Evolutionary conservation across 2,329 filamentous ascomycete genomes (phyloP), one percentile per base, ranked within the genome.

Genomic region (Pseudocercospora fuligena): DNA sequence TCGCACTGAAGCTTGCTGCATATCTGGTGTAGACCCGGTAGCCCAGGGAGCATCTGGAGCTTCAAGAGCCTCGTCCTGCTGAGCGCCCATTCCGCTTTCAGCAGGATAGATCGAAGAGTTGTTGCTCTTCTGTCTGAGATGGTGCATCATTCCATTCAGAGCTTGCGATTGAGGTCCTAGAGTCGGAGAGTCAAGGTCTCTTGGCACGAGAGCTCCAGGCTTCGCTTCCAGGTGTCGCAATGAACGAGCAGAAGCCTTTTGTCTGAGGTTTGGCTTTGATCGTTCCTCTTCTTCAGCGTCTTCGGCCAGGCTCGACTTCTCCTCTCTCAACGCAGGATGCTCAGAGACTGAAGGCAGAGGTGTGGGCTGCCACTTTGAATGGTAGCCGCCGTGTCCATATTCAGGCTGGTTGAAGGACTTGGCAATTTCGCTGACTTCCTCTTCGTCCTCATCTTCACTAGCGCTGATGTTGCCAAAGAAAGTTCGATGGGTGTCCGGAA

Each of bases 111-210:
- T 84, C 0, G 93, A 96, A 0, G 94, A 98, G 14, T 88, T 86
- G 66, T 90, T 90, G 80, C 94, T 98, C 69, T 90, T 88, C 36
- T 88, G 88, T 60, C 95, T 89, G 47, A 98, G 82, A 82, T 98
- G 95, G 68, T 94, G 76, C 59, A 79, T 72, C 73, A 78, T 74
- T 56, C 73, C 74, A 60, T 90, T 94, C 16, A 97, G 83, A 0
- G 92, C 93, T 82, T 81, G 70, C 40, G 16, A 83, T 23, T 65
- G 83, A 0, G 91, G 90, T 1, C 91, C 91, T 5, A 97, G 81
- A 0, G 92, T 96, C 0, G 94, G 93, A 0, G 93, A 97, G 73
- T 97, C 92, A 21, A 81, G 6, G 66, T 63, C 36, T 73, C 74
- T 23, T 73, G 43, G 19, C 21, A 25, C 5, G 4, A 43, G 70